phyloP scores from a whole-genome alignment of 73 alveolate species.

The Paramecium octaurelia region DNA sequence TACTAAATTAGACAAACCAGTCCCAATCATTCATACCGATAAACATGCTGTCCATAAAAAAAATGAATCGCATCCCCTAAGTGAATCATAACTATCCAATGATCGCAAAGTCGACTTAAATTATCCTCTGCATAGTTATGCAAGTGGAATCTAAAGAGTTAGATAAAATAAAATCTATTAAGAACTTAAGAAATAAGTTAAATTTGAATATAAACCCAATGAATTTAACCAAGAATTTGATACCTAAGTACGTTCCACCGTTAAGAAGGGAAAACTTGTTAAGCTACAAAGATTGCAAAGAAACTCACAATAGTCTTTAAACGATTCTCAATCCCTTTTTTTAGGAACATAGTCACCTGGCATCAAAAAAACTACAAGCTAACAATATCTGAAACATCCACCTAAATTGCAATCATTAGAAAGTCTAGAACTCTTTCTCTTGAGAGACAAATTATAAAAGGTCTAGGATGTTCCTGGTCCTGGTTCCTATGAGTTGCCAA shows the following conservation, averaged over 20 bases:
- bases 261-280: not conserved
- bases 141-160: conserved; percentile 10
- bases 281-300: not conserved
- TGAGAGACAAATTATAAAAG: not conserved
- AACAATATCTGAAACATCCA: conserved; percentile 13
- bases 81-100: not conserved
- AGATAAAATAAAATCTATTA: not conserved
- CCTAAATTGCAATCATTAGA: not conserved
- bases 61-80: not conserved
- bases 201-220: not conserved
- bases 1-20: not conserved
- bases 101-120: not conserved
- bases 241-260: not conserved
- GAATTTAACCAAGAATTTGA: not conserved
- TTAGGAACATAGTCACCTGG: not conserved
- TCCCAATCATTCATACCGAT: not conserved
- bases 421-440: conserved; percentile 1
- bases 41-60: not conserved
- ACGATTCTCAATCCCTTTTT: not conserved
- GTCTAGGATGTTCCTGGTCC: not conserved
- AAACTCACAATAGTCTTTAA: not conserved
- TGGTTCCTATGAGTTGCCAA: not conserved
- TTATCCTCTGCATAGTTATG: conserved; percentile 36
- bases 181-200: not conserved
- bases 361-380: not conserved